Base-by-base conservation (phyloP, 108 stramenopile genomes). In the Aureococcus anophagefferens region DNA sequence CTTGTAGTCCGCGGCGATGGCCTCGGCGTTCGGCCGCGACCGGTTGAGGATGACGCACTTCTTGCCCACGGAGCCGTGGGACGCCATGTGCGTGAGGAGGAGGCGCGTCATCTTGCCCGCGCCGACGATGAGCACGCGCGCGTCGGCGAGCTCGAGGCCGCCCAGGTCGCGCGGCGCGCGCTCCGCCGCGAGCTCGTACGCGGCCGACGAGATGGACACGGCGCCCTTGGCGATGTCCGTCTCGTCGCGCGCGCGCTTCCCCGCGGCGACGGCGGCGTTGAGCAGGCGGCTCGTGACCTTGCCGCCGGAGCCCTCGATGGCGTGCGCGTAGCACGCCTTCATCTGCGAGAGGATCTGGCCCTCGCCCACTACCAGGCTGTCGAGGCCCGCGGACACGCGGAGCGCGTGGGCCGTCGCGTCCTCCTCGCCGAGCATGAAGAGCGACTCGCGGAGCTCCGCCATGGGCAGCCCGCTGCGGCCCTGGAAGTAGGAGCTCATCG, bases 81-180 rank as follows among this genome's bases (percentile, higher is more conserved):
- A 90, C 34, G 89, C 90, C 85, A 98, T 87, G 83, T 98, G 96
- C 25, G 93, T 95, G 62, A 97, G 76, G 59, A 98, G 81, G 25
- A 98, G 76, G 15, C 98, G 86, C 0, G 94, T 94, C 98, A 98
- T 98, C 44, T 94, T 98, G 33, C 98, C 98, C 5, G 98, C 98
- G 18, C 98, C 98, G 35, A 98, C 81, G 32, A 94, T 94, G 29
- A 93, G 89, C 75, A 98, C 83, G 33, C 91, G 85, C 21, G 93
- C 88, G 69, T 97, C 92, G 33, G 88, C 85, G 70, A 96, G 91
- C 0, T 92, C 85, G 65, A 93, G 73, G 36, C 51, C 51, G 51
- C 90, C 86, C 76, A 96, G 82, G 84, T 95, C 98, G 33, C 85
- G 68, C 72, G 62, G 69, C 28, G 76, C 37, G 9, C 72, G 73